Evolutionary conservation across 1,139 yeast species (phyloP).

Genomic region (Magnusiomyces paraingens): DNA sequence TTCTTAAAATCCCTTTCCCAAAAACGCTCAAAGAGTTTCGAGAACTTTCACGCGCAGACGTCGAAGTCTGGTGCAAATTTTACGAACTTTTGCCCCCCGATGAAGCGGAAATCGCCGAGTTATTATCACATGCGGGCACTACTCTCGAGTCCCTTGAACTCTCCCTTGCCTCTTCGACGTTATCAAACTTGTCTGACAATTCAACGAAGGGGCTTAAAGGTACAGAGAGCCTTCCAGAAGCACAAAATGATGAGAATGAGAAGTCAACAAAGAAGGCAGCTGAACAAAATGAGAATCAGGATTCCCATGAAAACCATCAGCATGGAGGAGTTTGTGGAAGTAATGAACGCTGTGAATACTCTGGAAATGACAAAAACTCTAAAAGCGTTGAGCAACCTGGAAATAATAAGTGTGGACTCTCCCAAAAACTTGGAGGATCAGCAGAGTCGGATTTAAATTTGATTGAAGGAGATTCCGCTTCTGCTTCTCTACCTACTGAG

Average conservation of each 20-base stretch:
- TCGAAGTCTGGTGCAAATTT: slow-evolving; percentile 56
- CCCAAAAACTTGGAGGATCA: too few relatives aligned
- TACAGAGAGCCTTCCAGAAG: too few relatives aligned
- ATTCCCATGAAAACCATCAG: not conserved
- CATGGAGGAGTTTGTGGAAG: too few relatives aligned
- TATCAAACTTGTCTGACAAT: too few relatives aligned
- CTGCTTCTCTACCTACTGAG: slow-evolving; percentile 27
- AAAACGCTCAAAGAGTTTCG: slow-evolving; percentile 49
- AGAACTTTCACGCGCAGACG: slow-evolving; percentile 38
- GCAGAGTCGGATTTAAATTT: slow-evolving; percentile 25
- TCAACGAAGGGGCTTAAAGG: too few relatives aligned
- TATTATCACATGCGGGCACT: slow-evolving; percentile 29
- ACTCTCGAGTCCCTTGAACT: slow-evolving; percentile 37
- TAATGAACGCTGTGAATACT: not conserved
- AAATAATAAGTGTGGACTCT: slow-evolving; percentile 28
- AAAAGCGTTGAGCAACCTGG: not conserved
- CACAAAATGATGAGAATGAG: not conserved
- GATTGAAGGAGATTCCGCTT: too few relatives aligned
- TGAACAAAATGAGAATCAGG: not conserved
- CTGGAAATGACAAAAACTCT: not conserved
- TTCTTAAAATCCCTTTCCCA: slow-evolving; percentile 43
- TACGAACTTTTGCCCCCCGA: slow-evolving; percentile 46
- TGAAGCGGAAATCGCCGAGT: slow-evolving; percentile 28
- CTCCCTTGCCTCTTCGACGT: not conserved
- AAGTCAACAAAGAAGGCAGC: not conserved